Percentiles rank a stretch among this genome's conserved stretches.
Evolutionary conservation across 106 monocot species (phyloP).

Genomic region (Dactylorhiza incarnata): DNA sequence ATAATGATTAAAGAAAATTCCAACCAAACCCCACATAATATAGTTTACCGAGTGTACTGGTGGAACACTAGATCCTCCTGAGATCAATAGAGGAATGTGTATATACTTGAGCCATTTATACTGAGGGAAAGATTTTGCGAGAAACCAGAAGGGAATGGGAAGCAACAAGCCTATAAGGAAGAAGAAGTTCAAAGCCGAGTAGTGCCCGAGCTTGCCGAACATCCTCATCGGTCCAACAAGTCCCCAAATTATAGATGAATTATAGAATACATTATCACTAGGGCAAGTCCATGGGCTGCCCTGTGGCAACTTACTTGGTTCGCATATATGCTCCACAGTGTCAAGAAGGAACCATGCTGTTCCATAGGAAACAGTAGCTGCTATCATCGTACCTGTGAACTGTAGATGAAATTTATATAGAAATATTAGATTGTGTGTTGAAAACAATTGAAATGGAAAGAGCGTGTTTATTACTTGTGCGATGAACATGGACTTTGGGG

Average conservation of each 20-base stretch:
- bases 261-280: constrained; percentile 41
- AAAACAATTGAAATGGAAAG: too few relatives aligned
- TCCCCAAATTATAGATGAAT: constrained; percentile 86
- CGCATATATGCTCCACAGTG: constrained; percentile 55
- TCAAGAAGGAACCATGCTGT: constrained; percentile 79
- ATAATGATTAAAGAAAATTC: constrained; percentile 60
- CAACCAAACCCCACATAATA: constrained; percentile 55
- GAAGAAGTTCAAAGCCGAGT: constrained; percentile 38
- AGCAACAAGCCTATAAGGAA: constrained; percentile 61
- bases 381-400: constrained; percentile 62
- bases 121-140: constrained; percentile 40
- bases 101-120: constrained; percentile 49
- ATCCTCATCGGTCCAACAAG: constrained; percentile 72
- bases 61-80: constrained; percentile 45
- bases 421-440: not conserved
- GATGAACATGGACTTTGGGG: constrained; percentile 27
- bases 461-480: constrained; percentile 12
- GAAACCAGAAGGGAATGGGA: constrained; percentile 60
- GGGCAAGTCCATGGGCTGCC: constrained; percentile 96
- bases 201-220: constrained; percentile 48
- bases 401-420: not conserved
- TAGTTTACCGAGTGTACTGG: constrained; percentile 58
- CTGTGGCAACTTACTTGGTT: constrained; percentile 33
- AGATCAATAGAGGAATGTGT: constrained; percentile 62
- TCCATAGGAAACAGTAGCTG: constrained; percentile 41